Percentiles rank a stretch among this genome's conserved stretches.
Evolutionary conservation across 768 basidiomycete genomes (phyloP).

Genomic region (Termitomyces eurrhizus): DNA sequence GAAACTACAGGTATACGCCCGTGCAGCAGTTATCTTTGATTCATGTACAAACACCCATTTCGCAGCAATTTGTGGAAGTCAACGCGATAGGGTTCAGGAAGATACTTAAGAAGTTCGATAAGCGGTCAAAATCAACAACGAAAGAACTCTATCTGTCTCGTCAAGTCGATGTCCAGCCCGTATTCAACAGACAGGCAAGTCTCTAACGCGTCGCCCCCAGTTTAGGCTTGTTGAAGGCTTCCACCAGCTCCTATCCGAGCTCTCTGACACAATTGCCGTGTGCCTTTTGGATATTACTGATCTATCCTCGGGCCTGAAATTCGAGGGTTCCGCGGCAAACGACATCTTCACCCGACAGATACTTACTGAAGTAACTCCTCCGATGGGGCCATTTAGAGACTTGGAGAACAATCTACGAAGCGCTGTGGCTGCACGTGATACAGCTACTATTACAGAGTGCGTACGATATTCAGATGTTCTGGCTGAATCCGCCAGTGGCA

Average conservation of each 20-base stretch:
- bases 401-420: slow-evolving; percentile 84
- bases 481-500: slow-evolving; percentile 54
- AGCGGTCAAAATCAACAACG: slow-evolving; percentile 90
- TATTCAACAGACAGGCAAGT: slow-evolving; percentile 89
- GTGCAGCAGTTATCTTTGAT: slow-evolving; percentile 14
- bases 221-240: slow-evolving; percentile 8
- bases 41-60: slow-evolving; percentile 19
- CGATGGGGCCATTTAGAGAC: slow-evolving; percentile 77
- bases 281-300: slow-evolving; percentile 79
- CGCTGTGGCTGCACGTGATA: slow-evolving; percentile 63
- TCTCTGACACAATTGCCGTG: slow-evolving; percentile 87
- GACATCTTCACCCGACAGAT: slow-evolving; percentile 76
- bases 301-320: slow-evolving; percentile 67
- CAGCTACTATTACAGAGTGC: slow-evolving; percentile 60
- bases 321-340: slow-evolving; percentile 74
- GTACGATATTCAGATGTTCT: slow-evolving; percentile 68
- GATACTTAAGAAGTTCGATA: slow-evolving; percentile 98
- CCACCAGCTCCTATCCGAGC: slow-evolving; percentile 83
- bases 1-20: slow-evolving; percentile 76
- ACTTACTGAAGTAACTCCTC: slow-evolving; percentile 52
- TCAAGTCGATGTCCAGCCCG: slow-evolving; percentile 98
- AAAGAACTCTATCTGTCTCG: slow-evolving; percentile 94
- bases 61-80: slow-evolving; percentile 93
- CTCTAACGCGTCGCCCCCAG: background rate
- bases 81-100: slow-evolving; percentile 97